Conservation (phyloP, 805 yeast species). For the Wickerhamiella spandovensis region DNA sequence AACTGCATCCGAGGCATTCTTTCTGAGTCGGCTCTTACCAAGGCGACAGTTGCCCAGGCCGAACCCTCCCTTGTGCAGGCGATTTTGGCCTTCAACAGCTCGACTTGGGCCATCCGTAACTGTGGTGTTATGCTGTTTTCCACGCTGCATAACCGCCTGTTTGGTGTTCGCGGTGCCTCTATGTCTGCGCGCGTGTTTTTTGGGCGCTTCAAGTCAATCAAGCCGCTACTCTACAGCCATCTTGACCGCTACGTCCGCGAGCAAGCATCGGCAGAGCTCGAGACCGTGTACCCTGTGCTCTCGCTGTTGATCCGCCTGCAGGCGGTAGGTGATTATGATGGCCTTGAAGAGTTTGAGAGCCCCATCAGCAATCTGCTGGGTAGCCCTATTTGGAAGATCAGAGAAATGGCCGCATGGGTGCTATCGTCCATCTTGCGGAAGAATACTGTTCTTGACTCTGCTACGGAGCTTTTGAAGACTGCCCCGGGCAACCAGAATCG, state of each 20-base stretch:
- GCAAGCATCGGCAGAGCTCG: slow-evolving; percentile 21
- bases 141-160: slow-evolving; percentile 64
- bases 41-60: slow-evolving; percentile 36
- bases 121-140: slow-evolving; percentile 91
- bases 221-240: slow-evolving; percentile 31
- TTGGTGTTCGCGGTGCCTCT: slow-evolving; percentile 36
- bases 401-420: slow-evolving; percentile 76
- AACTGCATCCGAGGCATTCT: slow-evolving; percentile 70
- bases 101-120: slow-evolving; percentile 76
- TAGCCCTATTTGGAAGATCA: slow-evolving; percentile 59
- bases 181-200: slow-evolving; percentile 59
- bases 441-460: slow-evolving; percentile 21
- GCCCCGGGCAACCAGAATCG: not conserved
- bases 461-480: slow-evolving; percentile 18
- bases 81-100: slow-evolving; percentile 47
- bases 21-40: slow-evolving; percentile 54
- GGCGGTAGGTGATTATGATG: slow-evolving; percentile 41
- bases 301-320: slow-evolving; percentile 59
- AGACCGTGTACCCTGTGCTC: slow-evolving; percentile 61
- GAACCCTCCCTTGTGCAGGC: slow-evolving; percentile 49
- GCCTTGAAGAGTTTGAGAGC: slow-evolving; percentile 38
- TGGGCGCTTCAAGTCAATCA: slow-evolving; percentile 43
- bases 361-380: slow-evolving; percentile 36
- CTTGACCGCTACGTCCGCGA: slow-evolving; percentile 17
- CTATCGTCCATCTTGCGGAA: slow-evolving; percentile 34